Evolutionary conservation across 495 filamentous ascomycete species (phyloP).

Genomic region (Tuber borchii): DNA sequence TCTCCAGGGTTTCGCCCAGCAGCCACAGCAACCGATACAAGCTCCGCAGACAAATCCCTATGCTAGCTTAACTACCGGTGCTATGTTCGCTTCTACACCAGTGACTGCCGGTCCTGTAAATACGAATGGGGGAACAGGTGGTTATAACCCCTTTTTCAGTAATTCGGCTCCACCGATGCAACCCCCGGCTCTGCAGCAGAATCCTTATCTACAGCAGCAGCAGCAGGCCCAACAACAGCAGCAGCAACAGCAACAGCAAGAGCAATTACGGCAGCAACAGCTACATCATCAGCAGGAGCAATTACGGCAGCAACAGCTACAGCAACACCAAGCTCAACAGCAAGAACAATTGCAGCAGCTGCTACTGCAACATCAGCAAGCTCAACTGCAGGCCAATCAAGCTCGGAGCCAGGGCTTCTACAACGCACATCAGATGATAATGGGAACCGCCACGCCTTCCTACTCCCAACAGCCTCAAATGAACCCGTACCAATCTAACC

Average conservation of each 20-base stretch:
- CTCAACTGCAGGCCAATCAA: constrained; percentile 9
- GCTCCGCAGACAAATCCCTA: constrained; percentile 31
- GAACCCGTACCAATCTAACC: constrained; percentile 40
- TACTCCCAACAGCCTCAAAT: constrained; percentile 19
- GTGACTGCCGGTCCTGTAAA: constrained; percentile 38
- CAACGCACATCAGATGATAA: too few species aligned
- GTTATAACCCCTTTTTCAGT: constrained; percentile 32
- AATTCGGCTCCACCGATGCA: constrained; percentile 34
- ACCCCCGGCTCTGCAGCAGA: constrained; percentile 40
- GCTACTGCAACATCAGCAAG: constrained; percentile 13
- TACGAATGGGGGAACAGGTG: constrained; percentile 11
- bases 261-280: constrained; percentile 28
- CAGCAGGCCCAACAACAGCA: constrained; percentile 42
- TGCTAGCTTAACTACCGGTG: constrained; percentile 9
- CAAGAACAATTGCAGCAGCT: constrained; percentile 27
- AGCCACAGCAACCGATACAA: constrained; percentile 49
- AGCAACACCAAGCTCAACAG: constrained; percentile 34
- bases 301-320: constrained; percentile 26
- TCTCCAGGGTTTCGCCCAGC: constrained; percentile 46
- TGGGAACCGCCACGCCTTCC: not conserved
- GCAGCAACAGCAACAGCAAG: constrained; percentile 22
- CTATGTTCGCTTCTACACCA: constrained; percentile 3
- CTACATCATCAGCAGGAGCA: constrained; percentile 23
- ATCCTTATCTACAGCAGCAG: constrained; percentile 33
- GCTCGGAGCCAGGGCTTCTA: too few species aligned